A percentile compares a stretch with the other conserved stretches of the same genome.
Conservation (phyloP, 176 grass and related monocot genomes). For the Stipa capillata region DNA sequence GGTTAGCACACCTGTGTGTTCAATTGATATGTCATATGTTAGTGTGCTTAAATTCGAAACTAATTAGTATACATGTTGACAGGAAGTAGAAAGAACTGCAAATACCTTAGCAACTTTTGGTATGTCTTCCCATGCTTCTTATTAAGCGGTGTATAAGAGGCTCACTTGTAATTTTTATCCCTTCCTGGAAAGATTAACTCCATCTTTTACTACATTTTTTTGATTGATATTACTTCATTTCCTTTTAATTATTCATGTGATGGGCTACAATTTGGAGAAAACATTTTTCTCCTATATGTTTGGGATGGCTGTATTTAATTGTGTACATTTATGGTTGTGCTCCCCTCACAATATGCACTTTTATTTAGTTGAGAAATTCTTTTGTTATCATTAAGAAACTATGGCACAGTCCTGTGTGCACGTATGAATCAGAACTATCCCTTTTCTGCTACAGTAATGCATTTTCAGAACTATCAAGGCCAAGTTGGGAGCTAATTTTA, state of each 20-base stretch:
- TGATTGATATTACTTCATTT: neutral
- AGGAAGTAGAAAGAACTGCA: slow-evolving; percentile 65
- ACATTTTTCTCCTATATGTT: neutral
- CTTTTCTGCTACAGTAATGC: neutral
- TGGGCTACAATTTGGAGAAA: neutral
- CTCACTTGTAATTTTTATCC: neutral
- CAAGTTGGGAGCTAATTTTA: neutral
- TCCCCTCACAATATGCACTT: neutral
- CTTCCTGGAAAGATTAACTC: neutral
- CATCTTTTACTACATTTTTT: neutral
- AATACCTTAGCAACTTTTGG: slow-evolving; percentile 77
- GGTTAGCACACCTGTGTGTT: slow-evolving; percentile 31
- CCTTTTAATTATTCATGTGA: neutral
- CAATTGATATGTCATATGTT: neutral
- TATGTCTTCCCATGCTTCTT: slow-evolving; percentile 37
- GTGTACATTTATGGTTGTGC: neutral
- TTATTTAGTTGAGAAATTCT: neutral
- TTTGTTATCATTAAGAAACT: neutral
- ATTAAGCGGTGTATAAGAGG: neutral
- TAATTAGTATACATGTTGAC: neutral
- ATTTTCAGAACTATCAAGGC: neutral
- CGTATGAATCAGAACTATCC: neutral
- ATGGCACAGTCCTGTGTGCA: neutral
- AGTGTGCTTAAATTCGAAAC: neutral
- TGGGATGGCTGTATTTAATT: neutral